Conservation (phyloP, 805 yeast genomes). For the Nakazawaea ambrosiae region DNA sequence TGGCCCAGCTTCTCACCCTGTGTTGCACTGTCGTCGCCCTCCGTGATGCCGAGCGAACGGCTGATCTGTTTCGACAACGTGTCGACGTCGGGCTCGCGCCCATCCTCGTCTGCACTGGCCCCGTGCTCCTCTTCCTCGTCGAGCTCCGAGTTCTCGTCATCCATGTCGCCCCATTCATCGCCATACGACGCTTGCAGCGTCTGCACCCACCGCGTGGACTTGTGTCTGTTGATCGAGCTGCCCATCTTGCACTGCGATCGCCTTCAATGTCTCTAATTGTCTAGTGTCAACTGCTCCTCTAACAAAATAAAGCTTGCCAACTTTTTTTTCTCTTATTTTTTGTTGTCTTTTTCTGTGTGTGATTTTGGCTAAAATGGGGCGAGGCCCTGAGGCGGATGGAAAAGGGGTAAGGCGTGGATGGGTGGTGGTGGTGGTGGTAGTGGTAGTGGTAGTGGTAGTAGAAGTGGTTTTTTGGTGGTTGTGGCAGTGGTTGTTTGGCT, state of each 20-base stretch:
- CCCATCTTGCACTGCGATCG: not conserved
- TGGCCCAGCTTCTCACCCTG: not conserved
- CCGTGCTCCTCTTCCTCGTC: not conserved
- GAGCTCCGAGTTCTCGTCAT: constrained; percentile 1
- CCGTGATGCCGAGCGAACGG: too few species aligned
- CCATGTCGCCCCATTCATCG: constrained; percentile 11
- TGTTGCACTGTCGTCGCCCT: not conserved
- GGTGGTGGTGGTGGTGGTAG: too few species aligned
- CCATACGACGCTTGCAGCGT: constrained; percentile 7
- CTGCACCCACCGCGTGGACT: constrained; percentile 11
- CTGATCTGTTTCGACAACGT: not conserved
- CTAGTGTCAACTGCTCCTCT: too few species aligned
- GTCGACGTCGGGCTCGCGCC: not conserved
- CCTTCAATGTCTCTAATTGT: not conserved
- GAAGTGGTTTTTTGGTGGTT: too few species aligned
- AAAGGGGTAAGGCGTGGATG: too few species aligned
- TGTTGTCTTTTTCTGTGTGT: too few species aligned
- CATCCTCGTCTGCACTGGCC: not conserved
- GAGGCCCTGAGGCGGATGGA: too few species aligned
- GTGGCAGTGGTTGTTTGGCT: too few species aligned
- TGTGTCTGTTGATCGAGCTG: constrained; percentile 9
- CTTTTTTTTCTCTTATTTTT: too few species aligned
- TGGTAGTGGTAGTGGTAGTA: too few species aligned
- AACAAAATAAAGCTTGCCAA: too few species aligned
- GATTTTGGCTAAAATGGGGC: too few species aligned